Evolutionary conservation across 352 stramenopile species (phyloP).

Genomic region (Globisporangium mamillatum): DNA sequence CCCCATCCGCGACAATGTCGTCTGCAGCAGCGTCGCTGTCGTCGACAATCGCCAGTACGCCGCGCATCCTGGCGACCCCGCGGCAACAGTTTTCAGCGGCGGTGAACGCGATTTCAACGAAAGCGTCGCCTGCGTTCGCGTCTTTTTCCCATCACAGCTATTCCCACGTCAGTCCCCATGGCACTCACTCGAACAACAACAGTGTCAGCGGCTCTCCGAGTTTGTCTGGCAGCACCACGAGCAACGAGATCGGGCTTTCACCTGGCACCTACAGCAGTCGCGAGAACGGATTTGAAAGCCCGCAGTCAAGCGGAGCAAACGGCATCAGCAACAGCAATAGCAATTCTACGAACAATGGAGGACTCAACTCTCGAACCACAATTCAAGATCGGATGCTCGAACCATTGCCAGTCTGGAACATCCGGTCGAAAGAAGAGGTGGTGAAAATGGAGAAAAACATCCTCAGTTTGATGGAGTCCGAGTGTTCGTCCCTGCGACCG

Average conservation of each 20-base stretch:
- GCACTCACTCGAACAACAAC: conserved; percentile 3
- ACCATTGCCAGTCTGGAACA: conserved; percentile 43
- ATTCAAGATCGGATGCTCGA: conserved; percentile 7
- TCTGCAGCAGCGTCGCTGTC: conserved; percentile 69
- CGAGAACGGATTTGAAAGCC: conserved; percentile 1
- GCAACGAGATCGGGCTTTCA: conserved; percentile 3
- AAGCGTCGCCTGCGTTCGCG: conserved; percentile 62
- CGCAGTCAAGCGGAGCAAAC: not conserved
- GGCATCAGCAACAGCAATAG: not conserved
- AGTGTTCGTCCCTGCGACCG: conserved; percentile 49
- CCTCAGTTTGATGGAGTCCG: conserved; percentile 46
- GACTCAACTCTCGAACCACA: not conserved
- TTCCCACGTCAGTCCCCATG: conserved; percentile 13
- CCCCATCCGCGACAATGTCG: conserved; percentile 64
- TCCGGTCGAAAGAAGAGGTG: conserved; percentile 56
- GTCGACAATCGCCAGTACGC: conserved; percentile 72
- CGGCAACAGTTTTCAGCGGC: conserved; percentile 75
- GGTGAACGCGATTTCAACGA: conserved; percentile 74
- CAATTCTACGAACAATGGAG: not conserved
- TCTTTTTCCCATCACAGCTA: conserved; percentile 47
- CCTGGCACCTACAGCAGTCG: not conserved
- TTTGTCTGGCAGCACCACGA: conserved; percentile 1
- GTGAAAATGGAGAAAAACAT: conserved; percentile 51
- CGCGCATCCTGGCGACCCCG: conserved; percentile 56
- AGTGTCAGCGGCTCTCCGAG: conserved; percentile 12